phyloP scores from a whole-genome alignment of 164 flowering plant genomes.

The Piper longum region DNA sequence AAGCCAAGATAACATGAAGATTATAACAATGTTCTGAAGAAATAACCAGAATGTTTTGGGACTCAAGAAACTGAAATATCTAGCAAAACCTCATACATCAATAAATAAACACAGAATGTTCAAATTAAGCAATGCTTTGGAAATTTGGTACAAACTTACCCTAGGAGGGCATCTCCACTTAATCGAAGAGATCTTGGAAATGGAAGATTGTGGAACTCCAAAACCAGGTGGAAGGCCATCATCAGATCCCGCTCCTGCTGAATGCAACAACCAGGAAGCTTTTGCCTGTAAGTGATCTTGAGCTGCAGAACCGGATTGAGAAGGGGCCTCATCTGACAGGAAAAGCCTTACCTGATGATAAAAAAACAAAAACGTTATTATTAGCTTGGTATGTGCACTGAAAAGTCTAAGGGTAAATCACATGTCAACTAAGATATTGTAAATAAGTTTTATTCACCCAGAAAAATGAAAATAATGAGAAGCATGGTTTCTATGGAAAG shows the following conservation, averaged over 20 bases:
- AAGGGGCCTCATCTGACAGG: constrained; percentile 74
- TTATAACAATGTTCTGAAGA: too few relatives aligned
- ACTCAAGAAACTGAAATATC: too few relatives aligned
- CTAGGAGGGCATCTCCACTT: constrained; percentile 67
- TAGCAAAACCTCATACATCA: background rate
- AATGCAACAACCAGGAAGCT: constrained; percentile 40
- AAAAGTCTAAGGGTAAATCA: too few relatives aligned
- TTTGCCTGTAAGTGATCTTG: constrained; percentile 93
- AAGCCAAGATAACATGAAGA: too few relatives aligned
- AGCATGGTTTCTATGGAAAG: too few relatives aligned
- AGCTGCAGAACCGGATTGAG: constrained; percentile 53
- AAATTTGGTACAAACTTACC: constrained; percentile 26
- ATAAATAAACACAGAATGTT: background rate
- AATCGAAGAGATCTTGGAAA: constrained; percentile 42
- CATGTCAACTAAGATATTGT: too few relatives aligned
- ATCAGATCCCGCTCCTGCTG: constrained; percentile 32
- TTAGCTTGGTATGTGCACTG: too few relatives aligned
- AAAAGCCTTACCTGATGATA: constrained; percentile 57
- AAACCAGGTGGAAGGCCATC: constrained; percentile 85
- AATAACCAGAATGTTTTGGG: too few relatives aligned
- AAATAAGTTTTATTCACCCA: too few relatives aligned
- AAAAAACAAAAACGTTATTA: background rate
- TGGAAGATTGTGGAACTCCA: constrained; percentile 42
- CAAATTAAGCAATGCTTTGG: background rate
- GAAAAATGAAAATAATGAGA: too few relatives aligned